These are phyloP conservation scores for Mrakia hoshinonis DNA, from an alignment of 768 basidiomycete genomes.

Conservation along the genomic window DNA sequence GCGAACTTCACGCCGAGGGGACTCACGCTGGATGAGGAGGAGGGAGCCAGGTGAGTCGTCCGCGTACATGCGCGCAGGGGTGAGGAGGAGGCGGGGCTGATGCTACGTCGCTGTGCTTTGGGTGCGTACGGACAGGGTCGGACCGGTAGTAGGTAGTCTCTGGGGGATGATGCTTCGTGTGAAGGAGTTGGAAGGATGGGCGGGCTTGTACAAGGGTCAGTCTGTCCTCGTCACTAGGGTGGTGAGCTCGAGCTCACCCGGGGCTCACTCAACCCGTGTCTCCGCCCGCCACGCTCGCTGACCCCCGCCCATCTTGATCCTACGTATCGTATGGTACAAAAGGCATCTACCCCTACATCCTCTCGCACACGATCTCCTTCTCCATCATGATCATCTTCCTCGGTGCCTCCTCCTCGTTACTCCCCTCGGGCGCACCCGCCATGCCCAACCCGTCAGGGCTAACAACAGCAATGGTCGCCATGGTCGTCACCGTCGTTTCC, in stretches of 20 bases:
- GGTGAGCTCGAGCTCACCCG: not conserved
- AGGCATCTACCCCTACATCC: conserved; percentile 47
- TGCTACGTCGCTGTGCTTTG: not conserved
- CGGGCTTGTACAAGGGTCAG: conserved; percentile 67
- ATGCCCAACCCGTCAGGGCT: conserved; percentile 52
- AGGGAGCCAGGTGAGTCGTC: conserved; percentile 46
- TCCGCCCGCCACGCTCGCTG: not conserved
- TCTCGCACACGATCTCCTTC: conserved; percentile 52
- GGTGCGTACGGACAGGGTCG: not conserved
- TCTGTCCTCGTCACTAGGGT: no score
- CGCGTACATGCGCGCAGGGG: not conserved
- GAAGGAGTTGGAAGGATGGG: conserved; percentile 63
- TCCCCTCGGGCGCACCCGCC: conserved; percentile 54
- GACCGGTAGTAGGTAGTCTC: not conserved
- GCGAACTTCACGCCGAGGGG: conserved; percentile 81
- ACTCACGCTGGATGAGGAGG: conserved; percentile 60
- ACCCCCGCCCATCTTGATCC: not conserved
- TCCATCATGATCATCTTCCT: conserved; percentile 53
- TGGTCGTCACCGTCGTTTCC: conserved; percentile 58
- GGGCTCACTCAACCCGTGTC: not conserved
- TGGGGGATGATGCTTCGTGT: conserved; percentile 65
- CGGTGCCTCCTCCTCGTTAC: conserved; percentile 46
- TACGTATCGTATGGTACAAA: no score
- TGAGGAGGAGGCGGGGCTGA: not conserved
- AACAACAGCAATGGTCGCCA: conserved; percentile 57